phyloP scores from a whole-genome alignment of 306 rosid species.

The Malus sieversii region DNA sequence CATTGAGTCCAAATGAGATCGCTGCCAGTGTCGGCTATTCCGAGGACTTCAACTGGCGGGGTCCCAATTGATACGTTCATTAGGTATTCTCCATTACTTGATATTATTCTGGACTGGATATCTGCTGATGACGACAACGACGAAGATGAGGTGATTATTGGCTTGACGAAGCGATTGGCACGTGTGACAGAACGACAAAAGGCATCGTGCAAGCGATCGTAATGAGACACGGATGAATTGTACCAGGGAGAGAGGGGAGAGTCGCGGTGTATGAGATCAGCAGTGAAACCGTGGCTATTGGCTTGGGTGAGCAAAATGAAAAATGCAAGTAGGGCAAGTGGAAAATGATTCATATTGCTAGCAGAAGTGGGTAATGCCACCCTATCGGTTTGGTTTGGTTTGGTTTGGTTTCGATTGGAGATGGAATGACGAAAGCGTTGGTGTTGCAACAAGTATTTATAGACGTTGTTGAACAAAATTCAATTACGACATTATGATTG shows the following conservation, averaged over 20 bases:
- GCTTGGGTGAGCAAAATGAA: background rate
- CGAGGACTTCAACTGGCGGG: slow-evolving; percentile 32
- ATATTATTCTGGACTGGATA: slow-evolving; percentile 12
- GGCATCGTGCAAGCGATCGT: slow-evolving; percentile 25
- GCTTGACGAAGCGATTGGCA: background rate
- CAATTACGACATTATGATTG: no score
- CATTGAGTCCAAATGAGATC: slow-evolving; percentile 64
- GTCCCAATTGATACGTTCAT: slow-evolving; percentile 51
- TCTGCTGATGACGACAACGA: background rate
- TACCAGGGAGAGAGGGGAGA: slow-evolving; percentile 42
- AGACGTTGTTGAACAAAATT: background rate
- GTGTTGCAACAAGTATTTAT: background rate
- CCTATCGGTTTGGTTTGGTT: background rate
- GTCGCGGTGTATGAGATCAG: slow-evolving; percentile 41
- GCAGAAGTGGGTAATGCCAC: background rate
- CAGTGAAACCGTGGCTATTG: background rate
- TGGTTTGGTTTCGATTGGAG: background rate
- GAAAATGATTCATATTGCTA: background rate
- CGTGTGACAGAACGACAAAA: slow-evolving; percentile 40
- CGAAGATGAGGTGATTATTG: background rate
- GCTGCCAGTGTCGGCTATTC: slow-evolving; percentile 57
- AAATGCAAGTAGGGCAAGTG: background rate
- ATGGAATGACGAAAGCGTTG: background rate
- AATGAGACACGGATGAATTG: slow-evolving; percentile 25
- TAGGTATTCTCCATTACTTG: slow-evolving; percentile 37